These are phyloP conservation scores for Fusarium subglutinans DNA, from an alignment of 2,329 filamentous ascomycete species.

Conservation along the genomic window DNA sequence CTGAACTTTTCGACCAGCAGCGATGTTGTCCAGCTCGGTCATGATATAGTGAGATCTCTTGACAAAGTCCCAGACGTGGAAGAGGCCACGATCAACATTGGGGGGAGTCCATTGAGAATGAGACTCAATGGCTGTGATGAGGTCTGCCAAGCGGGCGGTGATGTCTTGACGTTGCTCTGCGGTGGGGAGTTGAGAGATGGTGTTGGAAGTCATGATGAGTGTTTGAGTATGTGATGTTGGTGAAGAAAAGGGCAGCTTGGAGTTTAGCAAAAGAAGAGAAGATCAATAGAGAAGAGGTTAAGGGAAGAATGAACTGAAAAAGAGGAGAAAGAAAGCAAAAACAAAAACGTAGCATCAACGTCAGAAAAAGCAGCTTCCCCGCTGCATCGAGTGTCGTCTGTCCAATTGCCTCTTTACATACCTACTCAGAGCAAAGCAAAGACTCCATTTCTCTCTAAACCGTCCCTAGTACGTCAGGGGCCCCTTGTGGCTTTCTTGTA, in stretches of 20 bases:
- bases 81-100: constrained; percentile 46
- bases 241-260: background rate
- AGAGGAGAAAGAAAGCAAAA: background rate
- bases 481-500: constrained; percentile 13
- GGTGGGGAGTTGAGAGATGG: constrained; percentile 33
- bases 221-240: background rate
- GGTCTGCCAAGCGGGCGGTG: constrained; percentile 37
- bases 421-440: constrained; percentile 11
- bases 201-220: constrained; percentile 30
- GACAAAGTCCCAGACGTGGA: constrained; percentile 54
- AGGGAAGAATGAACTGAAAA: background rate
- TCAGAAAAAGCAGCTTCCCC: constrained; percentile 29
- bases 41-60: constrained; percentile 54
- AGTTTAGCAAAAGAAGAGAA: background rate
- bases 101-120: constrained; percentile 43
- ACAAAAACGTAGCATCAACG: constrained; percentile 19
- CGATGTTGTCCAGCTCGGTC: constrained; percentile 52
- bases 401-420: constrained; percentile 29
- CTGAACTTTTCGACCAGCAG: constrained; percentile 44
- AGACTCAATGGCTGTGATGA: constrained; percentile 44
- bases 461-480: constrained; percentile 6
- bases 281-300: background rate
- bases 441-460: constrained; percentile 1
- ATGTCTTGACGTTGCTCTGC: constrained; percentile 40
- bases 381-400: constrained; percentile 15